A percentile compares a stretch with the other conserved stretches of the same genome.
These are phyloP conservation scores for Wilcoxina mikolae DNA, from an alignment of 495 filamentous ascomycete species.

Conservation along the genomic window DNA sequence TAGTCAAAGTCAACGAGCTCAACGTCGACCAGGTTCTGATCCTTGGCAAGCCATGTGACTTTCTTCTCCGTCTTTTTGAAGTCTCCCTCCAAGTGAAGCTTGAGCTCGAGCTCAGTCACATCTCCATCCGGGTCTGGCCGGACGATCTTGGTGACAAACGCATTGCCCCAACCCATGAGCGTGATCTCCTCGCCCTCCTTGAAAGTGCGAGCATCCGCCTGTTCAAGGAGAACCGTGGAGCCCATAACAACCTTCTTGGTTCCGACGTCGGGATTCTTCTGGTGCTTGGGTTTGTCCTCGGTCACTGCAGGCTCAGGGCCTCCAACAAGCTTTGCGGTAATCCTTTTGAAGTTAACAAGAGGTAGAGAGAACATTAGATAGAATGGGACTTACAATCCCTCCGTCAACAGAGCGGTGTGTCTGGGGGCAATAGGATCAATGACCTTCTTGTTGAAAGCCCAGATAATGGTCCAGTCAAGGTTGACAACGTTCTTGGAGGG, in stretches of 20 bases:
- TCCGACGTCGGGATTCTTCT: constrained; percentile 71
- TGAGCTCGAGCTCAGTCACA: constrained; percentile 55
- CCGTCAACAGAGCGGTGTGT: constrained; percentile 62
- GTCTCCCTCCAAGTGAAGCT: constrained; percentile 75
- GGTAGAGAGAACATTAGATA: not conserved
- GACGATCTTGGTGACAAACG: constrained; percentile 60
- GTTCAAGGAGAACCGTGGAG: constrained; percentile 59
- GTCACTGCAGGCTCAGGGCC: constrained; percentile 48
- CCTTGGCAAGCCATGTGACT: constrained; percentile 71
- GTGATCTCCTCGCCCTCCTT: constrained; percentile 82
- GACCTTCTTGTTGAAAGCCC: constrained; percentile 90
- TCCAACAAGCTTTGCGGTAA: constrained; percentile 45
- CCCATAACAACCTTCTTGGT: constrained; percentile 71
- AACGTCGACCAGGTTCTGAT: constrained; percentile 61
- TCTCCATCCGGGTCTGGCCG: constrained; percentile 39
- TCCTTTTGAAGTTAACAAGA: not conserved
- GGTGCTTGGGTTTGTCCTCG: constrained; percentile 68
- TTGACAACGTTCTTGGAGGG: constrained; percentile 77
- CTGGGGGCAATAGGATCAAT: constrained; percentile 79
- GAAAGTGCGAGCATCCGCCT: constrained; percentile 70
- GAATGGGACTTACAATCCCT: constrained; percentile 25
- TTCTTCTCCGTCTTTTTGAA: constrained; percentile 93
- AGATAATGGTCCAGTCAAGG: constrained; percentile 82
- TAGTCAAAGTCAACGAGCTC: constrained; percentile 86
- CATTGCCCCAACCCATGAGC: constrained; percentile 92